Evolutionary conservation across 768 basidiomycete species (phyloP), one percentile per base, ranked within the genome.

Genomic region (Agrocybe pediades): DNA sequence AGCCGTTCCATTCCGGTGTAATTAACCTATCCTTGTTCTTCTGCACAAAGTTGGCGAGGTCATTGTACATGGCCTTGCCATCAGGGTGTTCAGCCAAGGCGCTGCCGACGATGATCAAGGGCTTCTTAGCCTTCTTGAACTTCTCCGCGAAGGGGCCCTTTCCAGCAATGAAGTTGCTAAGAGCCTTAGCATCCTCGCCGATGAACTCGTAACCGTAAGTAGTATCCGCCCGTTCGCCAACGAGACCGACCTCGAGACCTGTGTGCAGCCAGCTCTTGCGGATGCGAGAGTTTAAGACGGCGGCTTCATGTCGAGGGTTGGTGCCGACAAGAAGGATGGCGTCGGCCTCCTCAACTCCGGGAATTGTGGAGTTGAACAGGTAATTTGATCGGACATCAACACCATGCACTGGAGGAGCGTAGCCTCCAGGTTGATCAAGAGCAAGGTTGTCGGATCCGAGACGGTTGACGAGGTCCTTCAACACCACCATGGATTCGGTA

Each of bases 241-340:
- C 85, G 27, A 96, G 71, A 36, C 90, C 97, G 27, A 97, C 81
- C 63, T 98, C 92, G 26, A 95, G 79, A 42, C 85, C 82, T 6
- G 86, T 86, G 66, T 95, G 88, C 59, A 99, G 68, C 91, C 93
- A 99, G 62, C 85, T 88, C 79, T 94, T 95, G 62, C 97, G 84
- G 63, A 99, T 92, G 57, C 97, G 92, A 21, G 95, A 94, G 79
- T 98, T 99, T 60, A 98, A 79, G 51, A 98, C 95, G 19, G 97
- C 90, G 4, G 95, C 97, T 71, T 99, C 97, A 67, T 98, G 95
- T 17, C 97, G 81, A 9, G 96, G 96, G 74, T 98, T 97, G 40
- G 95, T 97, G 52, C 96, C 97, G 61, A 98, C 85, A 24, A 99
- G 83, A 7, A 98, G 84, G 59, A 99, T 92, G 17, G 75, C 92